Evolutionary conservation across 495 filamentous ascomycete genomes (phyloP).

Genomic region (Podospora comata): DNA sequence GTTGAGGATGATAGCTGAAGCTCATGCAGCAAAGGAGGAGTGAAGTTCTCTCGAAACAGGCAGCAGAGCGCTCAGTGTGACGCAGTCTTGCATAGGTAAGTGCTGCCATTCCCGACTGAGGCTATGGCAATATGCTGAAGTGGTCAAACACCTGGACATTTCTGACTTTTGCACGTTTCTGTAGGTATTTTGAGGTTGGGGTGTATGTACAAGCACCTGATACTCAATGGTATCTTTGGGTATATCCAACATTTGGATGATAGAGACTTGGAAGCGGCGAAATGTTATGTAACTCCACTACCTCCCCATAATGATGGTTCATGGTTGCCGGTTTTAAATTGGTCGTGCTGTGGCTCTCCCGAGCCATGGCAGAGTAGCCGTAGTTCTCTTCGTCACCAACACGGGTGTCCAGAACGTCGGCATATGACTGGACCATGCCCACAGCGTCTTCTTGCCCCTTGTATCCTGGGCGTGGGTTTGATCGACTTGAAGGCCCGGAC

Average conservation of each 20-base stretch:
- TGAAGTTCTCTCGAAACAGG: too few relatives aligned
- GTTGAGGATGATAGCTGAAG: too few relatives aligned
- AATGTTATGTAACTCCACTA: not conserved
- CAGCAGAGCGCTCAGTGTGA: too few relatives aligned
- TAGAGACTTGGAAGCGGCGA: conserved; percentile 2
- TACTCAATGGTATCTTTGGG: not conserved
- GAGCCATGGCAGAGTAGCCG: not conserved
- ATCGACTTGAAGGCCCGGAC: not conserved
- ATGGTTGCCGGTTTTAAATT: not conserved
- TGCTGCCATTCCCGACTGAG: too few relatives aligned
- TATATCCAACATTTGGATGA: not conserved
- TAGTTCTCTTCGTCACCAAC: not conserved
- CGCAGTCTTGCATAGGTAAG: too few relatives aligned
- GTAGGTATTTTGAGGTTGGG: not conserved
- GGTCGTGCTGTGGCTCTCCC: not conserved
- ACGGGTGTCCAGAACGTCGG: not conserved
- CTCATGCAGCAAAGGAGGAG: not conserved
- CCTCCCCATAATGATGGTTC: not conserved
- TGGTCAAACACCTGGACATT: too few relatives aligned
- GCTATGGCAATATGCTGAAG: too few relatives aligned
- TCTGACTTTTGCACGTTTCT: not conserved
- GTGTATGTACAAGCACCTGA: not conserved
- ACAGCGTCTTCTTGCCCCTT: not conserved
- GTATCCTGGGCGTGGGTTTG: not conserved
- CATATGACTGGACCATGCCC: not conserved